Base-by-base conservation (phyloP, 768 basidiomycete genomes). In the Lactarius sanguifluus region DNA sequence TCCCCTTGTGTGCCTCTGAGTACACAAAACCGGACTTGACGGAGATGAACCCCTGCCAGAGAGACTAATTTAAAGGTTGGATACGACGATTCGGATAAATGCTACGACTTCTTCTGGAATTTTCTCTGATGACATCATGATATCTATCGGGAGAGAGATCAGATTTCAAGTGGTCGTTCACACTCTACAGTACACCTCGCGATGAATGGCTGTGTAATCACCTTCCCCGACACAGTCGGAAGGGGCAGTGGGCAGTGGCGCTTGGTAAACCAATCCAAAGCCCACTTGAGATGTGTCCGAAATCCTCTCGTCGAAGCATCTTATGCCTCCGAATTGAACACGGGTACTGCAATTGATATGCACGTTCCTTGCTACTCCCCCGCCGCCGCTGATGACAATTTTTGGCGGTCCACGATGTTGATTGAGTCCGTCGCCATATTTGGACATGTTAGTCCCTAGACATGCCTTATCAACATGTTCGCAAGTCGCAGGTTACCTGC, bases 11-110 rank as follows among this genome's bases (percentile, higher is more conserved):
- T 41, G 30, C 30, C 41, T 63, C 62, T 34, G n/a, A 56, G 25
- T 12, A 43, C 34, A 38, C 36, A 43, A 43, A 63, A 63, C 23
- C 57, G 57, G 65, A 38, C 30, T 58, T 62, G 65, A 40, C 66
- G 66, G 66, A 67, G 59, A 66, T 66, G 65, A 61, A 25, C 16
- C 15, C 15, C 15, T 5, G 20, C 47, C 54, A 23, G 28, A 52
- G 36, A 57, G 18, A 38, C 47, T 54, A 57, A 61, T 50, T 55
- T 45, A 12, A 52, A 57, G 61, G 56, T 28, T 28, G 52, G 41
- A 57, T 47, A 62, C 36, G 61, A 65, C 54, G 41, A 56, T 30
- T 56, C 25, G 6, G 54, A 23, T 38, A 52, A 52, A 40, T 38
- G 34, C 50, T 59, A 25, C 54, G 32, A 59, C 32, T 56, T 65